Evolutionary conservation across 805 yeast species (phyloP), one percentile per base, ranked within the genome.

Genomic region (Saccharomycopsis microspora): DNA sequence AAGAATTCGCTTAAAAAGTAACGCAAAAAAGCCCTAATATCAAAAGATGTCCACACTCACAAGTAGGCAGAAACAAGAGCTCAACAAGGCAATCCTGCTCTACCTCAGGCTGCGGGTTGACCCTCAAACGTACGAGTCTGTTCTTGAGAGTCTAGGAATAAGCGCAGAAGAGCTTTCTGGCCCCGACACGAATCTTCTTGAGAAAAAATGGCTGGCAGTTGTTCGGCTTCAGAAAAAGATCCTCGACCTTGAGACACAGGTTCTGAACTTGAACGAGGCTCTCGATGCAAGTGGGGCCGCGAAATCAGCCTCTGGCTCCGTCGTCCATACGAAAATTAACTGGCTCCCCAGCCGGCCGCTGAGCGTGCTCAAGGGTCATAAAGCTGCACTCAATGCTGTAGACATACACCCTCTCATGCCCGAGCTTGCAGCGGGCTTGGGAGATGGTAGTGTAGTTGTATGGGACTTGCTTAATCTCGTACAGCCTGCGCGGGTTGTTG

Each of bases 171-270:
- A 44, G 10, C 27, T 27, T 3, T 7, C 30, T 9, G 11, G n/a
- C 6, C 59, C 50, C 38, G 66, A 60, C 31, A 59, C 56, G 45
- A 56, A 58, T 7, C 58, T 70, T 7, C 65, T 86, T 38, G 86
- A 82, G 55, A 82, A 81, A 63, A 89, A 88, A 65, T 89, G 97
- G 97, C 71, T 82, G 0, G 80, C 95, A 0, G 90, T 89, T 3
- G 70, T 86, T 33, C 68, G 95, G 42, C 68, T 90, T 32, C 96
- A 90, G 63, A 75, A 79, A 53, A 74, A 76, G 56, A 80, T 82
- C 40, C 66, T 82, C 49, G 90, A 81, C 45, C 63, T 87, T 41
- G 95, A 89, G 57, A 64, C 71, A 19, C 81, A 79, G 42, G 60
- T 75, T 4, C 63, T 63, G 11, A 70, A 72, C 38, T 65, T 80